Percentiles rank a stretch among this genome's conserved stretches.
Conservation (phyloP, 2,329 filamentous ascomycete species). For the Aspergillus latus region DNA sequence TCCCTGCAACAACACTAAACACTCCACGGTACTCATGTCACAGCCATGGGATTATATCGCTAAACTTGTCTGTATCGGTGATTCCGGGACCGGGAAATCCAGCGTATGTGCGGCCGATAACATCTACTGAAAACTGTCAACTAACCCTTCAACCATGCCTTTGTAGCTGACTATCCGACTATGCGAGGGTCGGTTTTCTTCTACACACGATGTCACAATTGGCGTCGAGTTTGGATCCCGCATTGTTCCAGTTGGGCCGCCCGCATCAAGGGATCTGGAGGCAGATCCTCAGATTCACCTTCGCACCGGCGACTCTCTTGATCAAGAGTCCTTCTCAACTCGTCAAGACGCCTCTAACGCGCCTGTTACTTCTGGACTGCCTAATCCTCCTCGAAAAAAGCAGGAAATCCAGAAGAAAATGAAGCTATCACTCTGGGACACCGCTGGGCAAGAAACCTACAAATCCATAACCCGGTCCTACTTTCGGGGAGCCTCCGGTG, state of each 20-base stretch:
- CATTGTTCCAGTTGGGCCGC: conserved; percentile 86
- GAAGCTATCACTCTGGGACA: conserved; percentile 95
- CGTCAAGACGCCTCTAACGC: conserved; percentile 18
- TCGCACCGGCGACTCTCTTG: conserved; percentile 11
- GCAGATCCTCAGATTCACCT: conserved; percentile 47
- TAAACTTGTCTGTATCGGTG: conserved; percentile 96
- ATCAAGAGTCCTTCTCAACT: conserved; percentile 13
- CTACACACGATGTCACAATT: conserved; percentile 95
- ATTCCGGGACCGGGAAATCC: conserved; percentile 94
- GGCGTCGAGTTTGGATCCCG: conserved; percentile 94
- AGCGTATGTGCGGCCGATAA: conserved; percentile 48
- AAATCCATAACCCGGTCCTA: conserved; percentile 94
- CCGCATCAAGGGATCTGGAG: conserved; percentile 61
- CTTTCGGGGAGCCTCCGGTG: conserved; percentile 77
- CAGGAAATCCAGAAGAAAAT: conserved; percentile 67
- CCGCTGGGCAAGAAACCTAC: conserved; percentile 94
- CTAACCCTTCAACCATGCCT: neutral
- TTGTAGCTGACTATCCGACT: conserved; percentile 83
- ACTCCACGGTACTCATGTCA: conserved; percentile 41
- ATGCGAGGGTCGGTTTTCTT: conserved; percentile 92
- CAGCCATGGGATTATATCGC: conserved; percentile 95
- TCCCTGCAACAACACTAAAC: conserved; percentile 4
- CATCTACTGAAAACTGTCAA: conserved; percentile 8
- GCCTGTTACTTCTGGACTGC: conserved; percentile 29
- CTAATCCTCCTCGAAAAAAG: conserved; percentile 37